Percentiles rank a stretch among this genome's conserved stretches.
Evolutionary conservation across 208 protist species (phyloP).

Genomic region (Herpetomonas samuelpessoai): DNA sequence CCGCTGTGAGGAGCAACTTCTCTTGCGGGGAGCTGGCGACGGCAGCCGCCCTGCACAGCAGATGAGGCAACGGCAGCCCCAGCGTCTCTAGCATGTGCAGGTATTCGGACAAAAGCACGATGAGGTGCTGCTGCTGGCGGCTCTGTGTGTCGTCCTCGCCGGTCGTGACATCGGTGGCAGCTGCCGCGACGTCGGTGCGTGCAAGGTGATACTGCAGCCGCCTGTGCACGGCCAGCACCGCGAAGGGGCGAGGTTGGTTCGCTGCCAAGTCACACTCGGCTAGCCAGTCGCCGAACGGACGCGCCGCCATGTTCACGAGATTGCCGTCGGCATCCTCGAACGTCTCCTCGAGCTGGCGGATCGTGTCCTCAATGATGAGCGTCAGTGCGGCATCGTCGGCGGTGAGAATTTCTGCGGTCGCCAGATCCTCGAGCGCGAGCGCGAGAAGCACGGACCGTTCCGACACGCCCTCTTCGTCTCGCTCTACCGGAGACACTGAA

Average conservation of each 20-base stretch:
- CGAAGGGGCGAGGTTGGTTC: neutral
- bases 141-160: neutral
- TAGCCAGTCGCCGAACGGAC: neutral
- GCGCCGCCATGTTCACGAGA: no score
- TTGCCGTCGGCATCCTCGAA: no score
- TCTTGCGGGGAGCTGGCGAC: neutral
- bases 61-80: conserved; percentile 3
- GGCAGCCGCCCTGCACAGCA: conserved; percentile 6
- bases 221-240: neutral
- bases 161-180: no score
- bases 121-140: neutral
- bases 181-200: neutral
- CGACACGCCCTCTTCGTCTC: no score
- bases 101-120: conserved; percentile 1
- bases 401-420: neutral
- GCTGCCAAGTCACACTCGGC: neutral
- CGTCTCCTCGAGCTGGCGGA: neutral
- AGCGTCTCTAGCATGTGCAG: conserved; percentile 4
- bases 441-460: neutral
- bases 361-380: neutral
- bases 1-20: neutral
- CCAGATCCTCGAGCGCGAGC: neutral
- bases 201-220: neutral
- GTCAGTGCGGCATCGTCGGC: neutral
- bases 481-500: no score